Base-by-base conservation (phyloP, 2,329 filamentous ascomycete species). In the Aschersonia sp. region DNA sequence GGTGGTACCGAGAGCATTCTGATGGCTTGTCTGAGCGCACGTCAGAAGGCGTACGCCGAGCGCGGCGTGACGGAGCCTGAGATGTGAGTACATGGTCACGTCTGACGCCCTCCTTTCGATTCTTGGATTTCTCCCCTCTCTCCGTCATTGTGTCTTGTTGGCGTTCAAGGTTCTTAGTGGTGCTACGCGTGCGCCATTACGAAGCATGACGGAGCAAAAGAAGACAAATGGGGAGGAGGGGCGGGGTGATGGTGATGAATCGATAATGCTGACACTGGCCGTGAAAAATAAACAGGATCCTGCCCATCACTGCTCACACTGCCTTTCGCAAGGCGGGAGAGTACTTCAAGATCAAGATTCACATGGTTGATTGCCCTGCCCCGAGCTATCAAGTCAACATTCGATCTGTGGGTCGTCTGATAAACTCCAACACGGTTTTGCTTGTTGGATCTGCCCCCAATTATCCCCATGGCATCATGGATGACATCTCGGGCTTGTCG, bases 401-500 rank as follows among this genome's bases (percentile, higher is more conserved):
- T 12, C 72, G 78, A 49, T 77, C 81, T 31, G 85, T 97, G 44
- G 78, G 82, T 12, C 84, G 89, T 32, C 78, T 97, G 51, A 81
- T 98, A 66, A 98, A 96, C 67, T 78, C 84, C 58, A 98, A 98
- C 70, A 98, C 92, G 0, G 70, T 97, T 51, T 73, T 98, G 31
- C 81, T 98, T 4, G 92, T 97, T 46, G 92, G 92, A 45, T 94
- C 87, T 2, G 89, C 92, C 0, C 92, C 92, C 50, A 98, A 97
- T 73, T 98, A 96, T 68, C 92, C 92, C 40, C 92, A 98, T 63
- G 92, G 92, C 51, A 94, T 98, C 61, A 92, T 98, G 54, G 92
- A 98, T 65, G 89, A 97, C 64, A 96, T 98, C 56, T 69, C 84
- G 1, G 77, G 79, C 1, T 79, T 98, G 42, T 95, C 89, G 48